Percentiles rank a stretch among this genome's conserved stretches.
Evolutionary conservation across 768 basidiomycete species (phyloP).

Genomic region (Xanthoconium stramineum): DNA sequence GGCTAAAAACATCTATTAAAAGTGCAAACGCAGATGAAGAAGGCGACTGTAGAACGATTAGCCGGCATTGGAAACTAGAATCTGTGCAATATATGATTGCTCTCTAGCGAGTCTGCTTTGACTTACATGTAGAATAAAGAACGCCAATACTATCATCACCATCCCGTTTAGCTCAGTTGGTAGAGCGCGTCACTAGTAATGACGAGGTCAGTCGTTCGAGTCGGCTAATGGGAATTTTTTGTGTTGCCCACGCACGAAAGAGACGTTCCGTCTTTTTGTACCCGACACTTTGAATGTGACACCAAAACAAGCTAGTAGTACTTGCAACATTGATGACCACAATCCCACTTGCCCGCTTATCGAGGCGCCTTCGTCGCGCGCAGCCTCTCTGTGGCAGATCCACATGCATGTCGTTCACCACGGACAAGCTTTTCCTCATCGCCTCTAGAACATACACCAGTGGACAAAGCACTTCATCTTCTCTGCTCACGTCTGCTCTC

Average conservation of each 20-base stretch:
- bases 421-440: not conserved
- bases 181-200: conserved; percentile 73
- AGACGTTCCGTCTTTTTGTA: not conserved
- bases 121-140: no score
- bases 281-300: not conserved
- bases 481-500: conserved; percentile 60
- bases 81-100: not conserved
- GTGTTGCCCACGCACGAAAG: no score
- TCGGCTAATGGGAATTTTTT: conserved; percentile 47
- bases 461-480: conserved; percentile 43
- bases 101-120: no score
- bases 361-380: conserved; percentile 1
- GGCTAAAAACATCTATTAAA: not conserved
- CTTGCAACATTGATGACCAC: conserved; percentile 9
- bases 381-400: not conserved
- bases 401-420: not conserved
- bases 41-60: conserved; percentile 23
- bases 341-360: conserved; percentile 6
- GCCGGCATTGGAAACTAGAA: conserved; percentile 17
- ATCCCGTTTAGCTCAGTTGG: conserved; percentile 41
- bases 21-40: conserved; percentile 27
- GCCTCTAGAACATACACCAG: conserved; percentile 43
- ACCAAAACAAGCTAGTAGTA: conserved; percentile 6
- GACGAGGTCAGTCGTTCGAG: conserved; percentile 68
- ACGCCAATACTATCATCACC: no score